phyloP scores from a whole-genome alignment of 306 rosid genomes.

The Mucuna pruriens region DNA sequence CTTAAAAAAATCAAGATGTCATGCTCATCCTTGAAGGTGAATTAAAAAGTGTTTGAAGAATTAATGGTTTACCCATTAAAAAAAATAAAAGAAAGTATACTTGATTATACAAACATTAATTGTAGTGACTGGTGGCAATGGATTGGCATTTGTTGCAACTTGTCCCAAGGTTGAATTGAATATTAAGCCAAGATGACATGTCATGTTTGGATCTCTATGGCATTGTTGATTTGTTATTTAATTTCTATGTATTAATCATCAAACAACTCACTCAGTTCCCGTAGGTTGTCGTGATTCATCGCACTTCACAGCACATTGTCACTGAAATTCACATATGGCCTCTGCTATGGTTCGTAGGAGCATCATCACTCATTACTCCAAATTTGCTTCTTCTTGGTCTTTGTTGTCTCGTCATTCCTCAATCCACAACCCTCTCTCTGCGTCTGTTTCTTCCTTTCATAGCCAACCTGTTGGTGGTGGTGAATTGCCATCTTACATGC shows the following conservation, averaged over 20 bases:
- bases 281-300: slow-evolving; percentile 7
- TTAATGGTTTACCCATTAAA: background rate
- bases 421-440: background rate
- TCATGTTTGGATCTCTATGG: background rate
- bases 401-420: slow-evolving; percentile 3
- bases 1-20: background rate
- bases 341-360: slow-evolving; percentile 39
- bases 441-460: slow-evolving; percentile 33
- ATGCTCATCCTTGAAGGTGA: background rate
- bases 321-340: slow-evolving; percentile 35
- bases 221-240: background rate
- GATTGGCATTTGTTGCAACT: background rate
- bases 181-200: background rate
- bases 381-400: background rate
- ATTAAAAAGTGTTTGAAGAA: background rate
- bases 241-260: background rate
- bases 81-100: background rate
- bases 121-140: background rate
- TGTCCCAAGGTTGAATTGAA: background rate
- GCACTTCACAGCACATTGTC: background rate
- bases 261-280: background rate
- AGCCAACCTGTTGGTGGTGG: slow-evolving; percentile 34
- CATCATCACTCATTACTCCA: slow-evolving; percentile 32
- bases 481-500: slow-evolving; percentile 79
- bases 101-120: background rate